Conservation (phyloP, 2,329 filamentous ascomycete genomes). For the Dendrostoma leiphaemia region DNA sequence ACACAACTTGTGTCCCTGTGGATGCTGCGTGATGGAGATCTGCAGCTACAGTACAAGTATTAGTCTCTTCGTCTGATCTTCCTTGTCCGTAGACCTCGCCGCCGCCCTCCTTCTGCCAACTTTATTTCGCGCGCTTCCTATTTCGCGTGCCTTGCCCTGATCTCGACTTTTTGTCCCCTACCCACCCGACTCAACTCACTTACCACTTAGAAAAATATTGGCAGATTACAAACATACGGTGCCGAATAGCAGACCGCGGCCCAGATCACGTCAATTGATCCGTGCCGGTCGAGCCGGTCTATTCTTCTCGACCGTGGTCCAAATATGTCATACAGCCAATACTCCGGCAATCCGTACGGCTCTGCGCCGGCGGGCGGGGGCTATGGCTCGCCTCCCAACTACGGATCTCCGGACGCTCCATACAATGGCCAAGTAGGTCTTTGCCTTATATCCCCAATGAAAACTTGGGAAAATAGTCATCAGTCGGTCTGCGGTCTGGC, state of each 20-base stretch:
- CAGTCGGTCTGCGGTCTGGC: too few species aligned
- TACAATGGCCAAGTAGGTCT: conserved; percentile 7
- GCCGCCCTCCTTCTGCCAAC: background rate
- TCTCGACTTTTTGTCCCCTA: too few species aligned
- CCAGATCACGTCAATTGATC: conserved; percentile 9
- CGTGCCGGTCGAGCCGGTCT: conserved; percentile 27
- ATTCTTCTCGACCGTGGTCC: conserved; percentile 3
- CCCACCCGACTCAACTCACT: too few species aligned
- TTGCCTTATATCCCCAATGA: background rate
- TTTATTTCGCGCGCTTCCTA: background rate
- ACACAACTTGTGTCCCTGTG: too few species aligned
- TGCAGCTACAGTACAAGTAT: too few species aligned
- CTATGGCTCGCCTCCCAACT: conserved; percentile 7
- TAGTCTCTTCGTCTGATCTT: background rate
- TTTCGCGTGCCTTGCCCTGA: background rate
- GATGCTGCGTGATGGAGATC: background rate
- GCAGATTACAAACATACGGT: background rate
- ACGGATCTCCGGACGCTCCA: conserved; percentile 5
- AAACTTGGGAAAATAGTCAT: too few species aligned
- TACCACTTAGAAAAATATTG: background rate
- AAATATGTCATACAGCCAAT: conserved; percentile 25
- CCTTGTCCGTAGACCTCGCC: conserved; percentile 1
- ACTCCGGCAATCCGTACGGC: conserved; percentile 23
- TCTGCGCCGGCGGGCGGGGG: conserved; percentile 25
- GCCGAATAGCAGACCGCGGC: background rate